Evolutionary conservation across 768 basidiomycete genomes (phyloP), one percentile per base, ranked within the genome.

Genomic region (Hydnum rufescens): DNA sequence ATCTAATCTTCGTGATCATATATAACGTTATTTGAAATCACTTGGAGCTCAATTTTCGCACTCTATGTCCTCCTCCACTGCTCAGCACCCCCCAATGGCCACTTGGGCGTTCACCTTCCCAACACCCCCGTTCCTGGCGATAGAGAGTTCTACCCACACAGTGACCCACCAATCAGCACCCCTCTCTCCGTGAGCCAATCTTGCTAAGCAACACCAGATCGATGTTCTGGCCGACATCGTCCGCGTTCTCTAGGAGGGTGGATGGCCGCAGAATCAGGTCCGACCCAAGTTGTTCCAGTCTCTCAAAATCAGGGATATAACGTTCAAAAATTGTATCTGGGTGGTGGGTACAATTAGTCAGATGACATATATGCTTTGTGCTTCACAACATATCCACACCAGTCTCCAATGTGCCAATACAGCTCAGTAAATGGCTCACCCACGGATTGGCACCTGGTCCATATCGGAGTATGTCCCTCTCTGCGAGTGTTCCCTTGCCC

Each of bases 381-480:
- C 29, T 2, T 44, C 5, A 19, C 62, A 29, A 26, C 25, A 51
- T 39, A 49, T 8, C 22, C 13, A 49, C 42, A 46, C 5, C 55
- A 78, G 78, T 67, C 81, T 6, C 82, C 81, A 2, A 86, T 87
- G 84, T 87, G 85, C 62, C 78, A 80, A 64, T 89, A 88, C 65
- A 80, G 78, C 53, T 70, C 77, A 5, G 73, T 81, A 43, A 66
- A 78, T 50, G 85, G 85, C 0, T 76, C 82, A 58, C 75, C 77
- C 3, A 85, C 84, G 1, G 80, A 86, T 56, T 87, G 80, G 77
- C 87, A 89, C 62, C 64, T 87, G 3, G 81, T 85, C 18, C 82
- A 88, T 60, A 70, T 83, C 31, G 82, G 81, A 1, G 75, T 75
- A 56, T 58, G 63, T 47, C 4, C 42, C 0, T 23, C 26, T 32